phyloP scores from a whole-genome alignment of 1,284 basidiomycete species.

The Trichosporon sp. region DNA sequence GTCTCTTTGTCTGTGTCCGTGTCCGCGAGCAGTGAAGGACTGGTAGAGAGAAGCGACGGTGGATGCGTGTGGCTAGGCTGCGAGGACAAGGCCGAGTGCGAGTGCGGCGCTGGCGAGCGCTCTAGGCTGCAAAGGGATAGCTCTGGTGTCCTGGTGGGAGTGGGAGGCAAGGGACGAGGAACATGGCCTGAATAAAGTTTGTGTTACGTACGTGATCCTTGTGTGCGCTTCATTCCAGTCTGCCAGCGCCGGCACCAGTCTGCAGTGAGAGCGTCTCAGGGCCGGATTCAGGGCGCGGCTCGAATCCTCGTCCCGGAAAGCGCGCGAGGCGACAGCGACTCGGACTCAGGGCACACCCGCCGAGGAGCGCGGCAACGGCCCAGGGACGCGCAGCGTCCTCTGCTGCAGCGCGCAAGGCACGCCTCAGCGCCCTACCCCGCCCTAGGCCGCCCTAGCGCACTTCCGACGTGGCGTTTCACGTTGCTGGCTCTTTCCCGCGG shows the following conservation, averaged over 20 bases:
- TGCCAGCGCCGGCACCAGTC: too few relatives aligned
- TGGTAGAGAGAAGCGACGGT: neutral
- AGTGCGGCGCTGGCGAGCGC: too few relatives aligned
- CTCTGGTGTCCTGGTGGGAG: neutral
- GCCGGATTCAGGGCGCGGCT: neutral
- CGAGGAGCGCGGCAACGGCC: neutral
- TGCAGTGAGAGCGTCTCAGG: neutral
- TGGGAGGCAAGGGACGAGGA: neutral
- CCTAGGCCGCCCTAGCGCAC: neutral
- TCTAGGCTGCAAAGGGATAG: too few relatives aligned
- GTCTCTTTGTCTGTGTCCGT: neutral
- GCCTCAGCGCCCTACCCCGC: neutral
- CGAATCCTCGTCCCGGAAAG: neutral
- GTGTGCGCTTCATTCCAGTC: neutral
- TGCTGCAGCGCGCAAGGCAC: neutral
- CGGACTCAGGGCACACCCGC: neutral
- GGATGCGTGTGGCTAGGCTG: neutral
- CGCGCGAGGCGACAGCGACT: neutral
- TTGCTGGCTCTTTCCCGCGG: neutral
- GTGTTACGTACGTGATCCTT: slow-evolving; percentile 2
- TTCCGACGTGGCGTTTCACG: slow-evolving; percentile 4
- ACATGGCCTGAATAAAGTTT: neutral
- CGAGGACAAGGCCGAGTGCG: neutral
- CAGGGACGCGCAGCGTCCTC: neutral
- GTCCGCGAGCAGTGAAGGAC: neutral